phyloP scores from a whole-genome alignment of 163 green algal genomes.

The Scenedesmus sp. region DNA sequence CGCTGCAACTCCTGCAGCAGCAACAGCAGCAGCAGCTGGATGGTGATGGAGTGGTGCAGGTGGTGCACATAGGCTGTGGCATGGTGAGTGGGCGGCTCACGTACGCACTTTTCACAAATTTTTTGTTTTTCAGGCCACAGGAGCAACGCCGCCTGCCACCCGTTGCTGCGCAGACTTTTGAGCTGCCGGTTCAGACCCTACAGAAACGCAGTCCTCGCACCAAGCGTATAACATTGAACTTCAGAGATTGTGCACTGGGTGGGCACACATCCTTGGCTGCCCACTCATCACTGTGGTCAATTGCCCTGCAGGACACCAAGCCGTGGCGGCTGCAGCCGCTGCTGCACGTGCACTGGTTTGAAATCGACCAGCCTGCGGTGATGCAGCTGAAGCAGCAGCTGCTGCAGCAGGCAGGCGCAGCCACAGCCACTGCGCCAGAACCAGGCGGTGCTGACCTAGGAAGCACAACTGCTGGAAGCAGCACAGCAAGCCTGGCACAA shows the following conservation, averaged over 20 bases:
- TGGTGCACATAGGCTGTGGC: slow-evolving; percentile 70
- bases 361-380: slow-evolving; percentile 67
- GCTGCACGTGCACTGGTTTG: slow-evolving; percentile 60
- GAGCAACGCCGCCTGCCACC: too few species aligned
- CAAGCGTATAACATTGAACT: too few species aligned
- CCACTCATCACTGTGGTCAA: too few species aligned
- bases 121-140: too few species aligned
- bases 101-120: too few species aligned
- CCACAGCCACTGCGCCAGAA: not conserved
- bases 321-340: slow-evolving; percentile 68
- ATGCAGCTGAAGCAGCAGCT: slow-evolving; percentile 58
- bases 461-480: not conserved
- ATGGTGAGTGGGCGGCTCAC: slow-evolving; percentile 50
- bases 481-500: not conserved
- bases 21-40: not conserved
- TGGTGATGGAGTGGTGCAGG: slow-evolving; percentile 21
- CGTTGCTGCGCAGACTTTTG: too few species aligned
- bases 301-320: slow-evolving; percentile 60
- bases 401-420: slow-evolving; percentile 54
- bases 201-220: too few species aligned
- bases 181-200: too few species aligned
- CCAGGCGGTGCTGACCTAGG: not conserved
- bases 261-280: too few species aligned
- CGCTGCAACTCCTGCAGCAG: slow-evolving; percentile 16
- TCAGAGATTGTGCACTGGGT: too few species aligned